phyloP scores from a whole-genome alignment of 169 alveolate species.

The Eimeria sp. region DNA sequence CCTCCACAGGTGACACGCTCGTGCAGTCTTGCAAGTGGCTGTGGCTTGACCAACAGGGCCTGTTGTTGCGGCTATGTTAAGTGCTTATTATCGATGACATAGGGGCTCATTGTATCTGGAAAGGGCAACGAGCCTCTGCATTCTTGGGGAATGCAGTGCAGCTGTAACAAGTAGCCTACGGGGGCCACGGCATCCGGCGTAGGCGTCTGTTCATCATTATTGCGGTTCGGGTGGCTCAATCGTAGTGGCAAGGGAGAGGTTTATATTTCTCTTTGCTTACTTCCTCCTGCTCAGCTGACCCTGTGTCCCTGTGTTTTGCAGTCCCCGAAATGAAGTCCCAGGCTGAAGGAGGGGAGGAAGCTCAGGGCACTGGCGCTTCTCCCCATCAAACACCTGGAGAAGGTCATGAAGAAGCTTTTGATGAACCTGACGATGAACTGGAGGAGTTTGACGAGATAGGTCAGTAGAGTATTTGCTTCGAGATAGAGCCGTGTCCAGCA shows the following conservation, averaged over 20 bases:
- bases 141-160: not conserved
- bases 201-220: not conserved
- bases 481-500: not conserved
- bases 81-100: not conserved
- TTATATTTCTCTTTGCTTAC: not conserved
- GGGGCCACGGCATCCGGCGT: not conserved
- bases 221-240: not conserved
- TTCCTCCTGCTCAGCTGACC: not conserved
- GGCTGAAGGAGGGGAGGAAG: slow-evolving; percentile 52
- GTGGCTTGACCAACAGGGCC: not conserved
- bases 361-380: slow-evolving; percentile 69
- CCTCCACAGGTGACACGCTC: not conserved
- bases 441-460: slow-evolving; percentile 86
- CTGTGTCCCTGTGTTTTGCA: not conserved
- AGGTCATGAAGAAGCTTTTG: slow-evolving; percentile 81
- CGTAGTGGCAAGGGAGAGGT: not conserved
- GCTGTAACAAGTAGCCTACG: not conserved
- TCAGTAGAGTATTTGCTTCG: not conserved
- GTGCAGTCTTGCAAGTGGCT: not conserved
- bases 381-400: slow-evolving; percentile 52
- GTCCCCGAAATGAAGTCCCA: slow-evolving; percentile 41
- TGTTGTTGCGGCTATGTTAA: not conserved
- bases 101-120: not conserved
- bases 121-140: not conserved
- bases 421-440: slow-evolving; percentile 85